Conservation (phyloP, 345 rosid species). For the Populus tremula region DNA sequence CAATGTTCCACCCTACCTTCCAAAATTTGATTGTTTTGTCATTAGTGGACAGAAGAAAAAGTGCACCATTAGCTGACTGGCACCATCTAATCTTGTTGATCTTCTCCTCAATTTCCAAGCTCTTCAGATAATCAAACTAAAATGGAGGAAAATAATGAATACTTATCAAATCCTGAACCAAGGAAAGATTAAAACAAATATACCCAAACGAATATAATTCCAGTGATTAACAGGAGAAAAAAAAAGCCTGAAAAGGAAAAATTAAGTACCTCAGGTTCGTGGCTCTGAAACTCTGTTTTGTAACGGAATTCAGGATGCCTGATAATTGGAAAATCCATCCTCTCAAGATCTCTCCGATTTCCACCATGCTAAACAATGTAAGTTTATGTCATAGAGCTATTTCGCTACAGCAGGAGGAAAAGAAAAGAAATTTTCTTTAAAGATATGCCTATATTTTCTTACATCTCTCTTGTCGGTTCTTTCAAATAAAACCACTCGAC, state of each 20-base stretch:
- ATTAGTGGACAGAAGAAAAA: slow-evolving; percentile 85
- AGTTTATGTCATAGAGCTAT: slow-evolving; percentile 17
- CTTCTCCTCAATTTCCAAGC: slow-evolving; percentile 98
- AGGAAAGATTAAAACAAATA: neutral
- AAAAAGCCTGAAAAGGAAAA: neutral
- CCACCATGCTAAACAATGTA: slow-evolving; percentile 52
- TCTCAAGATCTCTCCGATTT: slow-evolving; percentile 64
- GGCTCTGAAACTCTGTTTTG: slow-evolving; percentile 94
- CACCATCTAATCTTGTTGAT: slow-evolving; percentile 96
- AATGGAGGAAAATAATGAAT: slow-evolving; percentile 16
- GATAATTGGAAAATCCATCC: slow-evolving; percentile 47
- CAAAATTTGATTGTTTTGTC: slow-evolving; percentile 83
- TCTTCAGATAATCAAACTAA: slow-evolving; percentile 95
- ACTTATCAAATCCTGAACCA: neutral
- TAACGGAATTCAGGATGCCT: slow-evolving; percentile 82
- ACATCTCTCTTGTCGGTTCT: slow-evolving; percentile 70
- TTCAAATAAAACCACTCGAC: slow-evolving; percentile 92
- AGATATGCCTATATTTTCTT: slow-evolving; percentile 18
- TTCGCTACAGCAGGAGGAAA: neutral
- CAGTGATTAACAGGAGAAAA: neutral
- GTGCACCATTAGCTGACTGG: slow-evolving; percentile 74
- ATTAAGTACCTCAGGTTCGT: slow-evolving; percentile 77
- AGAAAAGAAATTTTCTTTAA: neutral
- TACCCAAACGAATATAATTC: neutral
- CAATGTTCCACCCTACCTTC: slow-evolving; percentile 58